A percentile compares a stretch with the other conserved stretches of the same genome.
Evolutionary conservation across 805 yeast genomes (phyloP).

Genomic region (Ogataea pini): DNA sequence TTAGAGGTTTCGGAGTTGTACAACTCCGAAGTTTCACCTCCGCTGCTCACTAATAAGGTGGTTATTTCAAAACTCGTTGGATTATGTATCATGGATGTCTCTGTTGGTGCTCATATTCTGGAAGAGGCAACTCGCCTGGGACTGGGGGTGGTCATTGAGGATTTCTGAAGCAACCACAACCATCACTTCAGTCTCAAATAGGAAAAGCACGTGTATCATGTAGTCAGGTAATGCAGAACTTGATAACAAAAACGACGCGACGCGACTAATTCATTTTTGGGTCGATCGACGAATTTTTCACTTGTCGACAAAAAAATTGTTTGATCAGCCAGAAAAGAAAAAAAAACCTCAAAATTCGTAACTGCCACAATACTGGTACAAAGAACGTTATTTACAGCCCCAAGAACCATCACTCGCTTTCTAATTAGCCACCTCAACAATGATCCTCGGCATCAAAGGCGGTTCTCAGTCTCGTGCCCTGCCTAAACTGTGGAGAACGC

Average conservation of each 20-base stretch:
- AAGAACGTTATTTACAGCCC: too few relatives aligned
- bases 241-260: too few relatives aligned
- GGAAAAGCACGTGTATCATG: too few relatives aligned
- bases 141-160: conserved; percentile 37
- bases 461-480: not conserved
- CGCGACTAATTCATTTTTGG: too few relatives aligned
- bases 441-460: conserved; percentile 1
- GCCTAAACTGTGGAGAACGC: not conserved
- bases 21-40: conserved; percentile 10
- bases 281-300: conserved; percentile 15
- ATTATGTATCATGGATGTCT: conserved; percentile 62
- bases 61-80: conserved; percentile 61
- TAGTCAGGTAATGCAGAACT: too few relatives aligned
- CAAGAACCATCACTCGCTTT: too few relatives aligned
- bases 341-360: not conserved
- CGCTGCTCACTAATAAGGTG: conserved; percentile 35
- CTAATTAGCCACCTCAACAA: not conserved
- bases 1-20: conserved; percentile 49
- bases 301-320: not conserved
- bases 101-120: conserved; percentile 48
- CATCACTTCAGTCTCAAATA: too few relatives aligned
- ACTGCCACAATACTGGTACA: too few relatives aligned
- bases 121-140: conserved; percentile 27
- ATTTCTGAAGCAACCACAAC: too few relatives aligned
- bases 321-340: not conserved